Evolutionary conservation across 495 filamentous ascomycete genomes (phyloP).

Genomic region (Clohesyomyces aquaticus): DNA sequence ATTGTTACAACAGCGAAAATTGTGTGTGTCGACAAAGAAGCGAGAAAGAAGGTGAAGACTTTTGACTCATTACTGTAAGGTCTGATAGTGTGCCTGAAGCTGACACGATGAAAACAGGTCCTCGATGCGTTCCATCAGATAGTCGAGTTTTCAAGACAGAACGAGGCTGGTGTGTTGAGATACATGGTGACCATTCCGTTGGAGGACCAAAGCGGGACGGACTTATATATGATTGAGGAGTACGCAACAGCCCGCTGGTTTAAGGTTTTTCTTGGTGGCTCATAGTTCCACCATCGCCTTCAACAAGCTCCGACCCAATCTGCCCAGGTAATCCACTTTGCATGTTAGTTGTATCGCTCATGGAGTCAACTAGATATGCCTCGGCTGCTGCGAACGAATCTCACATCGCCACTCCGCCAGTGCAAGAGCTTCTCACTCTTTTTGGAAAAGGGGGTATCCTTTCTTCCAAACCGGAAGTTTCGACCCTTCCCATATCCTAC

Average conservation of each 20-base stretch:
- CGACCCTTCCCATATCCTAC: background rate
- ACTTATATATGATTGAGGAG: constrained; percentile 20
- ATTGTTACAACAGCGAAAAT: constrained; percentile 14
- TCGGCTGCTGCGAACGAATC: constrained; percentile 10
- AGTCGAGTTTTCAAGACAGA: constrained; percentile 1
- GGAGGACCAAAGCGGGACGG: constrained; percentile 11
- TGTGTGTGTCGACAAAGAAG: constrained; percentile 11
- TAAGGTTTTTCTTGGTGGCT: too few relatives aligned
- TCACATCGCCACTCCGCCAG: constrained; percentile 11
- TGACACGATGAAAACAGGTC: background rate
- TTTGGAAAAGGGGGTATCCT: constrained; percentile 18
- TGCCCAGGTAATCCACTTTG: background rate
- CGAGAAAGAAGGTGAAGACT: constrained; percentile 3
- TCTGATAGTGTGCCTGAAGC: background rate
- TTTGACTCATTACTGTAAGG: background rate
- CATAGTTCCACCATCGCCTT: too few relatives aligned
- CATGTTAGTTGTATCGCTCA: background rate
- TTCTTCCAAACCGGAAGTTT: background rate
- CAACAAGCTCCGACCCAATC: too few relatives aligned
- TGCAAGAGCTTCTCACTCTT: constrained; percentile 11
- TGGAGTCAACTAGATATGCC: constrained; percentile 16
- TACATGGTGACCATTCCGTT: constrained; percentile 15
- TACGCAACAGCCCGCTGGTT: too few relatives aligned
- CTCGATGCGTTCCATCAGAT: constrained; percentile 19
- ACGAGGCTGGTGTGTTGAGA: constrained; percentile 12